Conservation (phyloP, 805 yeast genomes). For the Barnettozyma sucrosica region DNA sequence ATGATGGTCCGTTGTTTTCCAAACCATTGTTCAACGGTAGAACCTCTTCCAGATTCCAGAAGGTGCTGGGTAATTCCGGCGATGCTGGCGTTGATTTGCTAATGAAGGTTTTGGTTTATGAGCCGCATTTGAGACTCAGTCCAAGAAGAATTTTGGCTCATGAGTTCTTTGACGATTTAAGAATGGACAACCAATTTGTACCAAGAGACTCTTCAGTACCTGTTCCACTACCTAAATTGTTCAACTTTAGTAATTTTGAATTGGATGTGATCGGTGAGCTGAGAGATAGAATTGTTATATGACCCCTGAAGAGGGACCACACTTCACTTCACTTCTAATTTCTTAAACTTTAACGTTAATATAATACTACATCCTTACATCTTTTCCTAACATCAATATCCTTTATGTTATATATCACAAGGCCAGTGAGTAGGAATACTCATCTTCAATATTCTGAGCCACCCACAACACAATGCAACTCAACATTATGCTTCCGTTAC, state of each 20-base stretch:
- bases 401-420: constrained; percentile 32
- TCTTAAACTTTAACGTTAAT: neutral
- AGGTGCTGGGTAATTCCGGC: constrained; percentile 71
- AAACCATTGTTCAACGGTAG: constrained; percentile 55
- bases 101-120: constrained; percentile 77
- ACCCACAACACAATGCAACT: constrained; percentile 90
- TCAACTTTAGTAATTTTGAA: constrained; percentile 71
- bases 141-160: constrained; percentile 83
- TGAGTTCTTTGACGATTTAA: constrained; percentile 83
- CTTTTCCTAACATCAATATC: neutral
- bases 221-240: constrained; percentile 41
- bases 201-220: constrained; percentile 49
- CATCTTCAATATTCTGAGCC: constrained; percentile 94
- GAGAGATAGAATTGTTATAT: constrained; percentile 16
- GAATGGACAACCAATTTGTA: constrained; percentile 45
- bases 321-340: neutral
- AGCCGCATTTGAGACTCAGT: constrained; percentile 76
- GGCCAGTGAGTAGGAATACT: constrained; percentile 87
- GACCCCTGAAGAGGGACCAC: neutral
- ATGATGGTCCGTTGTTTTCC: constrained; percentile 69
- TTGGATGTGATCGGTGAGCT: constrained; percentile 39
- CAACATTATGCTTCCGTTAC: constrained; percentile 73
- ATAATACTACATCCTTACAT: neutral
- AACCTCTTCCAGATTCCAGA: constrained; percentile 51
- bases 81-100: constrained; percentile 82